Conservation (phyloP, 371 early-diverging fungal species). For the Mucor lusitanicus region DNA sequence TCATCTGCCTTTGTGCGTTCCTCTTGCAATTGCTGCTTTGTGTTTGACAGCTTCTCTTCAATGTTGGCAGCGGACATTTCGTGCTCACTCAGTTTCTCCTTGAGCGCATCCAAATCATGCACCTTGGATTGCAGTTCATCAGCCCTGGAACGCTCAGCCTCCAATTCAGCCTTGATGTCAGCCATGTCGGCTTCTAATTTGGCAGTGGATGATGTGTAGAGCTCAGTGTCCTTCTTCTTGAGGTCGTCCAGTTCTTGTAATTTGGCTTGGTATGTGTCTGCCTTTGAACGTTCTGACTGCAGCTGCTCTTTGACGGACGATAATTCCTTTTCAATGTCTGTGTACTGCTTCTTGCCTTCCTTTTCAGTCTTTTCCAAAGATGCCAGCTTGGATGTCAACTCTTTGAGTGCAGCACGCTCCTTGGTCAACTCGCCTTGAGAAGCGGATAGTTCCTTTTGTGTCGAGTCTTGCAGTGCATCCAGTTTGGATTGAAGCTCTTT, state of each 20-base stretch:
- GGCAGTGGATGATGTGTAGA: background rate
- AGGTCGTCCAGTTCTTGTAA: background rate
- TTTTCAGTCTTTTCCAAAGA: background rate
- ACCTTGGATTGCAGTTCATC: constrained; percentile 6
- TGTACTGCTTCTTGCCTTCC: background rate
- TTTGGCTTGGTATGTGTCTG: background rate
- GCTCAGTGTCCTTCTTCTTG: background rate
- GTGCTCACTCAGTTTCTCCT: constrained; percentile 1
- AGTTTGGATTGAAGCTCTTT: background rate
- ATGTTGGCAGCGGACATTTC: background rate
- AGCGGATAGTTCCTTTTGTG: background rate
- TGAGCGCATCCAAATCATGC: background rate
- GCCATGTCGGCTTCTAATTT: background rate
- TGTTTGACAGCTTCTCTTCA: background rate
- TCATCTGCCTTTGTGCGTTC: background rate
- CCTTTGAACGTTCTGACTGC: constrained; percentile 4
- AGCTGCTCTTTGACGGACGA: background rate
- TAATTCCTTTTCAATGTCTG: background rate
- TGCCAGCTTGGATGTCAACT: background rate
- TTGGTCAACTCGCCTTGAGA: background rate
- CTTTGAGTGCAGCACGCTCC: background rate
- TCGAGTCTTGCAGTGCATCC: background rate
- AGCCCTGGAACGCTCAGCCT: background rate
- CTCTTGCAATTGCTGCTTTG: background rate
- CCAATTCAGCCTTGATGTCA: background rate